phyloP scores from a whole-genome alignment of 371 early-diverging fungal genomes.

The Batrachochytrium dendrobatidis region DNA sequence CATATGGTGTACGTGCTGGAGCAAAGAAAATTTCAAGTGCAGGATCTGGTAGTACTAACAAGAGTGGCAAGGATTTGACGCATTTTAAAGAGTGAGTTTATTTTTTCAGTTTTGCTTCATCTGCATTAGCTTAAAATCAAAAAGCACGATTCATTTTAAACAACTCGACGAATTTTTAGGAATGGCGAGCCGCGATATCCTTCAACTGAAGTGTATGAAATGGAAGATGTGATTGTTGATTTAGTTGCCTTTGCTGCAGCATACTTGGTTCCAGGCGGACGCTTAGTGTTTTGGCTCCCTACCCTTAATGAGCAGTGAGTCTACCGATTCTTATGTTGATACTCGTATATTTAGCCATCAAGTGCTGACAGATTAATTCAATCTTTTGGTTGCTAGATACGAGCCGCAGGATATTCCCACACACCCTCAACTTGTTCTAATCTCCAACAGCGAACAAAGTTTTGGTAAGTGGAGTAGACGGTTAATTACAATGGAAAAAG shows the following conservation, averaged over 20 bases:
- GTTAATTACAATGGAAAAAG: conserved; percentile 90
- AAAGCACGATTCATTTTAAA: conserved; percentile 35
- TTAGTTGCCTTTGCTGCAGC: conserved; percentile 77
- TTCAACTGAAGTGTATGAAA: conserved; percentile 86
- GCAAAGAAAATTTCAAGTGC: conserved; percentile 85
- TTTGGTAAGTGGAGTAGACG: conserved; percentile 93
- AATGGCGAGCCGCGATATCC: conserved; percentile 55
- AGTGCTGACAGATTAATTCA: not conserved
- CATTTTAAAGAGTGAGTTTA: conserved; percentile 44
- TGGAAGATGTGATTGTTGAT: conserved; percentile 82
- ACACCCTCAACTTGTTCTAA: conserved; percentile 71
- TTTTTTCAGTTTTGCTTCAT: conserved; percentile 46
- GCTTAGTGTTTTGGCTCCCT: conserved; percentile 95
- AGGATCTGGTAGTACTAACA: too few relatives aligned
- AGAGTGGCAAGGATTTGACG: too few relatives aligned
- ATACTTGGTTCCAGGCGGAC: conserved; percentile 72
- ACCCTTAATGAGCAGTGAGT: conserved; percentile 75
- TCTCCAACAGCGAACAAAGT: conserved; percentile 85
- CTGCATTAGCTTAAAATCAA: conserved; percentile 8
- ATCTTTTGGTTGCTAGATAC: conserved; percentile 37
- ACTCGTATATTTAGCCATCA: not conserved
- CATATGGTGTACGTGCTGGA: conserved; percentile 96
- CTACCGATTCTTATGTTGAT: not conserved
- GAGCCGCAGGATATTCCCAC: conserved; percentile 68
- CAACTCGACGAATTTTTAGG: conserved; percentile 22